A percentile compares a stretch with the other conserved stretches of the same genome.
These are phyloP conservation scores for Penicillium roqueforti DNA, from an alignment of 495 filamentous ascomycete species.

Conservation along the genomic window DNA sequence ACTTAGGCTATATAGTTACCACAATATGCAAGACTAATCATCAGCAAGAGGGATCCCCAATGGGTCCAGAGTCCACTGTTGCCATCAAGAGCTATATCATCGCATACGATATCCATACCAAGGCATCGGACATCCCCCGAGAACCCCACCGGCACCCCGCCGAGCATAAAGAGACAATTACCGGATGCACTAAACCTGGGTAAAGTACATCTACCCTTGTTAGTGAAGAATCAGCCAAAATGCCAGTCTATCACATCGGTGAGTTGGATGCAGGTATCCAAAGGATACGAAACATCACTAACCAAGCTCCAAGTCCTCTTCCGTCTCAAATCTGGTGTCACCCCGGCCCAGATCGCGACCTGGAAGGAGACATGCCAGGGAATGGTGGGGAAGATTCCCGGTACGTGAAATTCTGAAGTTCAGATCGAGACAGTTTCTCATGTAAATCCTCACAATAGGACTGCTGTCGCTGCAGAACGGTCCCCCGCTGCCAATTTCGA, in stretches of 20 bases:
- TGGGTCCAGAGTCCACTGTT: no score
- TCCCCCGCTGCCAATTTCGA: slow-evolving; percentile 32
- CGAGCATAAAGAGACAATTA: not conserved
- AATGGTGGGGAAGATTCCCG: slow-evolving; percentile 42
- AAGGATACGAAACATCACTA: not conserved
- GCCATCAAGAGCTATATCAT: not conserved
- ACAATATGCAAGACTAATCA: no score
- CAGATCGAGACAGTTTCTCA: not conserved
- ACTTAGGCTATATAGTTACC: no score
- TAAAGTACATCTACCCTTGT: not conserved
- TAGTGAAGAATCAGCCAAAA: slow-evolving; percentile 5
- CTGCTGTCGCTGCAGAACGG: slow-evolving; percentile 31
- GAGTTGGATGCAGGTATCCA: slow-evolving; percentile 1
- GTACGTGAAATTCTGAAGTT: slow-evolving; percentile 1
- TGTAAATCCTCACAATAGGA: slow-evolving; percentile 11
- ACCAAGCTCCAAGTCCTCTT: slow-evolving; percentile 34
- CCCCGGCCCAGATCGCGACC: slow-evolving; percentile 25
- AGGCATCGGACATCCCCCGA: slow-evolving; percentile 9
- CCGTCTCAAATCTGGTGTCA: slow-evolving; percentile 39
- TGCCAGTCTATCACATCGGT: slow-evolving; percentile 38
- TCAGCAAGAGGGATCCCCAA: no score
- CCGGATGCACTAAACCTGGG: not conserved
- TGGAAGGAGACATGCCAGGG: slow-evolving; percentile 28
- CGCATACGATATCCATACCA: not conserved
- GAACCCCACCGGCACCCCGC: not conserved